Base-by-base conservation (phyloP, 2,329 filamentous ascomycete species). In the Myriangium duriaei region DNA sequence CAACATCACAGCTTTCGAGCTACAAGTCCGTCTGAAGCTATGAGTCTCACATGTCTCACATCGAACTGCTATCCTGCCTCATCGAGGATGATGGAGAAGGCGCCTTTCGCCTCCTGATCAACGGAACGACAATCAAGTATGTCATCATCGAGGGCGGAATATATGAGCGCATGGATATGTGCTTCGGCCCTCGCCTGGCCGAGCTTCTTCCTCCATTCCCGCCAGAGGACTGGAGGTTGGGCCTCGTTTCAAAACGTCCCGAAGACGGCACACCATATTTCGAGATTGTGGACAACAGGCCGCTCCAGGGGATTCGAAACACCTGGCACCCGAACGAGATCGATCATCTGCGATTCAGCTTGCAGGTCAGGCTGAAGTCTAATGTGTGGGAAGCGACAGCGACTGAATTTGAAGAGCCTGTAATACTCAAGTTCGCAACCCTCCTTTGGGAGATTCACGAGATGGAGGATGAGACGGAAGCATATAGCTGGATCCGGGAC, bases 181-280 rank as follows among this genome's bases (percentile, higher is more conserved):
- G 49, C 12, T 61, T 56, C 34, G 53, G 44, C 6, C 58, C 58
- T 10, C 37, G 45, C 7, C 45, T 63, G 16, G 42, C 59, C 21
- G 29, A 53, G 4, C 40, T 50, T 9, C 51, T 67, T 7, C 61
- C 62, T 3, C 47, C 50, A 4, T 56, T 65, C 11, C 60, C 59
- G 1, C 33, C 49, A 1, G 59, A 61, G 9, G 54, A 60, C 43
- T 66, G 61, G 62, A 65, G 64, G 40, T 45, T 49, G 32, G 62
- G 53, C 32, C 53, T 53, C 21, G 49, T 66, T 30, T 46, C 51
- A 15, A n/a, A n/a, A n/a, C n/a, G n/a, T n/a, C 30, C 39, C 10
- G n/a, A n/a, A n/a, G n/a, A n/a, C n/a, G n/a, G n/a, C n/a, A n/a
- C 43, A 4, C 47, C 52, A 2, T 40, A 45, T 44, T 29, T 34